Conservation (phyloP, 1,284 basidiomycete genomes). For the Ustilago trichophora region DNA sequence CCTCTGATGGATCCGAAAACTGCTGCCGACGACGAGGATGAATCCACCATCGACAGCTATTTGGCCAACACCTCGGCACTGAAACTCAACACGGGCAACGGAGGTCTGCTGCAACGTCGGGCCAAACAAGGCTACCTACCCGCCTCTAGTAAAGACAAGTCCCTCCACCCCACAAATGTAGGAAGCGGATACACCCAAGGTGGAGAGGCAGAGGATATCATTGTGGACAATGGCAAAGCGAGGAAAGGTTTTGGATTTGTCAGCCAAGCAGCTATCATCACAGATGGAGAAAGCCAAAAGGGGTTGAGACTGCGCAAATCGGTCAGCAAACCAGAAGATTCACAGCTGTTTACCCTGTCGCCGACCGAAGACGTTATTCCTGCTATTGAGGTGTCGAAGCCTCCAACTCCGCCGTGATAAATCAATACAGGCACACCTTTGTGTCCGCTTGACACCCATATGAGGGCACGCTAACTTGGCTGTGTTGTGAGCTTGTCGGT, state of each 20-base stretch:
- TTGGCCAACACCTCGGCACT: slow-evolving; percentile 9
- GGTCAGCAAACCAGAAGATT: slow-evolving; percentile 1
- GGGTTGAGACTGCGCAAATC: slow-evolving; percentile 22
- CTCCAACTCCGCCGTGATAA: not conserved
- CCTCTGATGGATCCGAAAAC: slow-evolving; percentile 30
- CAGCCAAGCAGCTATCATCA: slow-evolving; percentile 15
- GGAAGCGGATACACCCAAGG: not conserved
- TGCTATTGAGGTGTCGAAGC: slow-evolving; percentile 27
- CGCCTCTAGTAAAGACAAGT: too few species aligned
- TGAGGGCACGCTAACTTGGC: too few species aligned
- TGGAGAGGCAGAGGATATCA: not conserved
- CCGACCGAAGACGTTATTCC: slow-evolving; percentile 8
- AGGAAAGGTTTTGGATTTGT: slow-evolving; percentile 17
- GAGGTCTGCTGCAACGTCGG: slow-evolving; percentile 6
- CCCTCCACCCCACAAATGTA: too few species aligned
- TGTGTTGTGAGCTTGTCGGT: too few species aligned
- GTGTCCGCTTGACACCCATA: too few species aligned
- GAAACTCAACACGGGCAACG: not conserved
- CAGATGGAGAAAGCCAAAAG: slow-evolving; percentile 16
- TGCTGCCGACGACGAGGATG: not conserved
- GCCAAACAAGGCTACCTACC: not conserved
- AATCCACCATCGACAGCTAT: not conserved
- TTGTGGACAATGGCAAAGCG: not conserved
- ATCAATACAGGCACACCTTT: too few species aligned
- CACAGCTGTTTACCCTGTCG: too few species aligned